Evolutionary conservation across 768 basidiomycete genomes (phyloP).

Genomic region (Calvatia gigantea): DNA sequence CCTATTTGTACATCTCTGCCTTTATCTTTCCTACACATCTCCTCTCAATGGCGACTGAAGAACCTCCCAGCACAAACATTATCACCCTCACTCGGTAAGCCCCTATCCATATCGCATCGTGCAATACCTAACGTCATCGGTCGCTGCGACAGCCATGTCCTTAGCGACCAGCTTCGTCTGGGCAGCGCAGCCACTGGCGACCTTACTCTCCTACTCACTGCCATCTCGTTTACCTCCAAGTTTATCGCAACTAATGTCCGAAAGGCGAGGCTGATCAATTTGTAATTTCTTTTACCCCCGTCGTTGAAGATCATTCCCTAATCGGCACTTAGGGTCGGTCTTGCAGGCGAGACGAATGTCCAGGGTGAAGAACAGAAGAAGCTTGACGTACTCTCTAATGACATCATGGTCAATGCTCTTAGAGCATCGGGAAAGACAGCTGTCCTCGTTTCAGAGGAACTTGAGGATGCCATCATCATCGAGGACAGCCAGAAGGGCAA

Average conservation of each 20-base stretch:
- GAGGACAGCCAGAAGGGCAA: conserved; percentile 76
- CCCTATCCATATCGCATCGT: not conserved
- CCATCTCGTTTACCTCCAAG: conserved; percentile 94
- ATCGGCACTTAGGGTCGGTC: conserved; percentile 68
- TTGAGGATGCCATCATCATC: conserved; percentile 90
- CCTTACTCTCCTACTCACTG: conserved; percentile 89
- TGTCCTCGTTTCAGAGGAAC: conserved; percentile 95
- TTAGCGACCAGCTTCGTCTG: conserved; percentile 78
- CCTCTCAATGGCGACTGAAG: conserved; percentile 53
- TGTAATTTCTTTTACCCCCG: conserved; percentile 49
- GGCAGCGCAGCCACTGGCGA: conserved; percentile 88
- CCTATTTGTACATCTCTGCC: conserved; percentile 16
- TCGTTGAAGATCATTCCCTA: conserved; percentile 7
- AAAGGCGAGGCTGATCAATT: conserved; percentile 94
- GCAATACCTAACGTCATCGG: conserved; percentile 11
- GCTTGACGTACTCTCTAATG: conserved; percentile 94
- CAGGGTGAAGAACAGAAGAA: conserved; percentile 99
- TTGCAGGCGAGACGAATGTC: conserved; percentile 94
- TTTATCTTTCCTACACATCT: no score
- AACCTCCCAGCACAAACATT: conserved; percentile 78
- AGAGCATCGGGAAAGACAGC: conserved; percentile 95
- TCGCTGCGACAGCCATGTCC: conserved; percentile 55
- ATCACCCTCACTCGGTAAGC: conserved; percentile 89
- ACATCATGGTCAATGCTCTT: conserved; percentile 98
- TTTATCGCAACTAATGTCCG: conserved; percentile 99